Conservation (phyloP, 169 alveolate species). For the Babesia sp. region DNA sequence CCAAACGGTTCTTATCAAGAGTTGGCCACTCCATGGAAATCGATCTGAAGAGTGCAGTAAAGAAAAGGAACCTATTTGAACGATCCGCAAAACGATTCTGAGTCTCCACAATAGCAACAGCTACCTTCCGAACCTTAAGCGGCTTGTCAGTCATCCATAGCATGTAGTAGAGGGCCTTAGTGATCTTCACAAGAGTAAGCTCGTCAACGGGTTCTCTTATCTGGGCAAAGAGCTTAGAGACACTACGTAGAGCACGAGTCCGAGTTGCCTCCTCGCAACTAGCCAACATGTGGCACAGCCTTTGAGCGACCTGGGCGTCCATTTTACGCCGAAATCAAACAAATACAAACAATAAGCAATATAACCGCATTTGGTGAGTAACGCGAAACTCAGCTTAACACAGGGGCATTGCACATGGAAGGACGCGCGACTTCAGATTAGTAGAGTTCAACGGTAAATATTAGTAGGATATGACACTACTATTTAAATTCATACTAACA, state of each 20-base stretch:
- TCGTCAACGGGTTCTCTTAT: slow-evolving; percentile 12
- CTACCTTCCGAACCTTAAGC: slow-evolving; percentile 37
- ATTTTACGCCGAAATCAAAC: slow-evolving; percentile 1
- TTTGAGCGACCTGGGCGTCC: slow-evolving; percentile 32
- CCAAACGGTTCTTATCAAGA: slow-evolving; percentile 58
- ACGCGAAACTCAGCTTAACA: background rate
- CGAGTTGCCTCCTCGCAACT: slow-evolving; percentile 49
- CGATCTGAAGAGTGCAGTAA: slow-evolving; percentile 24
- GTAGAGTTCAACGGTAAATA: no score
- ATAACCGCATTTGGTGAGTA: background rate
- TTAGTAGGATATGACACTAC: background rate
- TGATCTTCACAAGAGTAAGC: slow-evolving; percentile 27
- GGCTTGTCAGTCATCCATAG: slow-evolving; percentile 69
- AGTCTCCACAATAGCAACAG: slow-evolving; percentile 45
- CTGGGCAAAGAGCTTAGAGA: slow-evolving; percentile 34
- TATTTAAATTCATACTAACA: background rate
- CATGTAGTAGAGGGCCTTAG: slow-evolving; percentile 53
- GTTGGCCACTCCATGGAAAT: slow-evolving; percentile 53
- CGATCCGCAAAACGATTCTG: slow-evolving; percentile 20
- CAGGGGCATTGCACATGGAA: slow-evolving; percentile 2
- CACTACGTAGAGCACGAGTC: slow-evolving; percentile 23
- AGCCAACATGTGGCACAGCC: slow-evolving; percentile 65
- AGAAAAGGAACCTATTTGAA: slow-evolving; percentile 7
- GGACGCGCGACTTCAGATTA: background rate
- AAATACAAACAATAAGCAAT: background rate